These are phyloP conservation scores for Lycium ferocissimum DNA, from an alignment of 257 asterid species.

Conservation along the genomic window DNA sequence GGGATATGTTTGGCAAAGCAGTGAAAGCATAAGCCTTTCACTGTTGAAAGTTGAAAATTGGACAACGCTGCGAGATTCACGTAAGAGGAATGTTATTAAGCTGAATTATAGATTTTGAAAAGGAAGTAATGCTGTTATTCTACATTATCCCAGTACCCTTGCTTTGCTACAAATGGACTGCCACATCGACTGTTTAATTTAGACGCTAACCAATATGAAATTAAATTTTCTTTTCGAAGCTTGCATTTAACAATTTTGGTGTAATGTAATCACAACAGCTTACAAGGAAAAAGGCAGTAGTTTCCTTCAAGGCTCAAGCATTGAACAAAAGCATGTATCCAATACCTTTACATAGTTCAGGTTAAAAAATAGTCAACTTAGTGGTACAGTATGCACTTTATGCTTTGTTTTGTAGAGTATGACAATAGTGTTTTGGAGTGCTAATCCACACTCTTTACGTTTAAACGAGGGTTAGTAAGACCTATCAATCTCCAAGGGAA, in stretches of 20 bases:
- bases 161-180: background rate
- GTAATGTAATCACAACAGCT: background rate
- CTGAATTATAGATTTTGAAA: background rate
- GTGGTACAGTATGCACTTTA: background rate
- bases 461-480: background rate
- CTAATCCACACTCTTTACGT: background rate
- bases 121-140: background rate
- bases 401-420: background rate
- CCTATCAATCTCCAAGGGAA: background rate
- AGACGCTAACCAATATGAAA: background rate
- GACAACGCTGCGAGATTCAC: background rate
- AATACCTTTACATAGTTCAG: background rate
- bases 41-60: too few relatives aligned
- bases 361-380: background rate
- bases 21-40: too few relatives aligned
- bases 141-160: too few relatives aligned
- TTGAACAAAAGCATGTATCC: background rate
- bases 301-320: background rate
- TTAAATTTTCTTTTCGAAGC: background rate
- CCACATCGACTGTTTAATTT: background rate
- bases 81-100: background rate
- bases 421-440: background rate
- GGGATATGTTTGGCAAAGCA: too few relatives aligned
- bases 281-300: background rate
- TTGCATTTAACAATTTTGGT: conserved; percentile 7